Percentiles rank a stretch among this genome's conserved stretches.
Evolutionary conservation across 345 rosid species (phyloP).

Genomic region (Abelmoschus esculentus): DNA sequence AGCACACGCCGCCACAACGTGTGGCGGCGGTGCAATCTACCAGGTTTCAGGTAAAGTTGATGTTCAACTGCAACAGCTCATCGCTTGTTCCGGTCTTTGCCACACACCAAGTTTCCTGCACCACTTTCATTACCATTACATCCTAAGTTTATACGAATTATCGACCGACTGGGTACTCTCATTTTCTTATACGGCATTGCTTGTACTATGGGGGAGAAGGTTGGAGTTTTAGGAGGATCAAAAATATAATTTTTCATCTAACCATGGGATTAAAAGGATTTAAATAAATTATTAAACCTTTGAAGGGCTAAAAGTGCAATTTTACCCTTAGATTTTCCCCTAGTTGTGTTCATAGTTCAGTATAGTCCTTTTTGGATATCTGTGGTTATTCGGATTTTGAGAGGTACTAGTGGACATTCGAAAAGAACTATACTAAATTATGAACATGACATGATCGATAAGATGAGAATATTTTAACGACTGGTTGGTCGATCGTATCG

Average conservation of each 20-base stretch:
- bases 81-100: slow-evolving; percentile 11
- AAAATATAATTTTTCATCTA: too few species aligned
- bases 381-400: not conserved
- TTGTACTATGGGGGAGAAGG: too few species aligned
- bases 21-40: slow-evolving; percentile 7
- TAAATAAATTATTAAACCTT: too few species aligned
- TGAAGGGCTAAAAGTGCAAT: too few species aligned
- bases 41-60: slow-evolving; percentile 14
- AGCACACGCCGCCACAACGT: slow-evolving; percentile 13
- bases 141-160: not conserved
- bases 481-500: not conserved
- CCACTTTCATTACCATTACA: not conserved
- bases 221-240: too few species aligned
- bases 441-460: not conserved
- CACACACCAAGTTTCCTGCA: slow-evolving; percentile 16
- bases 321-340: too few species aligned
- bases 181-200: not conserved
- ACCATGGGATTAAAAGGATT: too few species aligned
- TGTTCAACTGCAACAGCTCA: not conserved
- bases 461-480: not conserved
- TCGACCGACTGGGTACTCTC: not conserved
- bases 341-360: not conserved
- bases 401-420: not conserved
- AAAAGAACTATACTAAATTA: not conserved
- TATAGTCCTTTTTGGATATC: not conserved